Base-by-base conservation (phyloP, 345 rosid species). In the Eucalyptus leucophloia region DNA sequence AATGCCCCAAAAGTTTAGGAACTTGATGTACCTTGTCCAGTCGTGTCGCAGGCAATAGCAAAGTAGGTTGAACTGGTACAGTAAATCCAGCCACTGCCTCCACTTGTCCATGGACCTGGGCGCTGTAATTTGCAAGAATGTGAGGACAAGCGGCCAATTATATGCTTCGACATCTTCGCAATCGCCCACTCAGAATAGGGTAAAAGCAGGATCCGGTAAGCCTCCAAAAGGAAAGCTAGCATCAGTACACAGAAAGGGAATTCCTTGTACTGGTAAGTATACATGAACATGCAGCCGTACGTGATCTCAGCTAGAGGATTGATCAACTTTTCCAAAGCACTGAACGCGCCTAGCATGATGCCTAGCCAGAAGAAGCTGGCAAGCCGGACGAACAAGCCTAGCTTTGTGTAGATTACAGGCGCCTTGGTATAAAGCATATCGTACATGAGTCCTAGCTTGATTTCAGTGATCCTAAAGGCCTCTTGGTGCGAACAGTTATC, bases 371-470 rank as follows among this genome's bases (percentile, higher is more conserved):
- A 49, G 11, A 89, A 72, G n/a, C 37, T 18, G 42, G 51, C 18
- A n/a, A n/a, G 49, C 13, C 51, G 13, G 53, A 24, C n/a, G 32
- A 89, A 3, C 8, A 62, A 8, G 23, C 86, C 85, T 4, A 40
- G 11, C 62, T 87, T 87, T 11, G 49, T 21, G 3, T 50, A 18
- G 16, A 42, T 62, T 8, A 89, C 21, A 0, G 49, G 37, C 3
- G 86, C 86, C 80, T 91, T 86, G 77, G 91, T 91, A 50, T 89
- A 81, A 32, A 88, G 91, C 88, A 88, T 49, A 40, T 88, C 89
- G 3, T 69, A 89, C 69, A 91, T 88, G 89, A 88, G 86, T 26
- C 42, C 88, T 3, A 91, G 90, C 53, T 90, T 82, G 26, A 88
- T 86, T 45, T 87, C 89, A 7, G 42, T 30, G 8, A 91, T 54